phyloP scores from a whole-genome alignment of 2,329 filamentous ascomycete genomes.

The Sporothrix dimorphospora region DNA sequence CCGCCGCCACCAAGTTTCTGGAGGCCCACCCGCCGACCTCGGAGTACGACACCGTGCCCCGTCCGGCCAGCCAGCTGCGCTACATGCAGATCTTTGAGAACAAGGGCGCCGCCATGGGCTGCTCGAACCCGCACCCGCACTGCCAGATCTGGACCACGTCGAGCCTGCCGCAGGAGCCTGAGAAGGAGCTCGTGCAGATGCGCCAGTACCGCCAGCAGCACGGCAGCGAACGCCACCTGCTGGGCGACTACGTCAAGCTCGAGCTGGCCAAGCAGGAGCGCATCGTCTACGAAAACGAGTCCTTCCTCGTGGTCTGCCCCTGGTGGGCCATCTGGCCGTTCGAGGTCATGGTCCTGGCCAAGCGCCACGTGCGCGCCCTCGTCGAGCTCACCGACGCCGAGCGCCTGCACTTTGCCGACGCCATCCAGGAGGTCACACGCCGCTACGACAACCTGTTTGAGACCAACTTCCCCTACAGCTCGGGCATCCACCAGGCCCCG shows the following conservation, averaged over 20 bases:
- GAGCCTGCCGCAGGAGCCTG: constrained; percentile 85
- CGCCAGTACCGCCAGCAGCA: constrained; percentile 76
- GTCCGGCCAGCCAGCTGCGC: constrained; percentile 75
- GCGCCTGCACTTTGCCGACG: constrained; percentile 74
- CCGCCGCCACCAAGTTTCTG: constrained; percentile 46
- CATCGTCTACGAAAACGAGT: constrained; percentile 83
- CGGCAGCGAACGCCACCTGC: constrained; percentile 67
- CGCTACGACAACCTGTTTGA: constrained; percentile 97
- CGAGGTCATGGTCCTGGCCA: constrained; percentile 87
- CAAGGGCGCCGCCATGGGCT: constrained; percentile 97
- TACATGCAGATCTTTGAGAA: constrained; percentile 99
- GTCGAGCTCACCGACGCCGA: constrained; percentile 78
- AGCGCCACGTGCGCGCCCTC: constrained; percentile 79
- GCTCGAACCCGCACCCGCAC: constrained; percentile 97
- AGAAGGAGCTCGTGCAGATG: constrained; percentile 76
- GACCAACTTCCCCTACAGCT: constrained; percentile 95
- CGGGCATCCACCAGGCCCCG: constrained; percentile 94
- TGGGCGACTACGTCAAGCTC: constrained; percentile 84
- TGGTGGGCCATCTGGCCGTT: constrained; percentile 99
- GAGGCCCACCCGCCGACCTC: constrained; percentile 41
- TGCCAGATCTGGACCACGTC: constrained; percentile 97
- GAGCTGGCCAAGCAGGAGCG: constrained; percentile 83
- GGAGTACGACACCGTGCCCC: constrained; percentile 45
- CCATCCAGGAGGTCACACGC: constrained; percentile 83
- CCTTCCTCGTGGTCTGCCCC: constrained; percentile 85